Percentiles rank a stretch among this genome's conserved stretches.
Conservation (phyloP, 768 basidiomycete genomes). For the Hydnomerulius pinastri region DNA sequence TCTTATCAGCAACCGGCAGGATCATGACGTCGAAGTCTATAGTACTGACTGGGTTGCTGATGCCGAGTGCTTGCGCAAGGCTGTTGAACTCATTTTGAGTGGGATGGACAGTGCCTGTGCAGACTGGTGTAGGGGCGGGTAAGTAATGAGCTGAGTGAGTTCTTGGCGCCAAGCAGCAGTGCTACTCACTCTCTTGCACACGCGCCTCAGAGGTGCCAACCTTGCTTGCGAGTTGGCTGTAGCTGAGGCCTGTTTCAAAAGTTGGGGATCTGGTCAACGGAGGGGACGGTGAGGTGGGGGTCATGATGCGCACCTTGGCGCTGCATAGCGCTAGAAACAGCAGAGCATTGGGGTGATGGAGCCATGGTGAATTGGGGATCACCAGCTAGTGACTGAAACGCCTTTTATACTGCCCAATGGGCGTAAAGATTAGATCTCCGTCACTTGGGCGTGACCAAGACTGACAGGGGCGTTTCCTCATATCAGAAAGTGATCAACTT, state of each 20-base stretch:
- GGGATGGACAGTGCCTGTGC: conserved; percentile 44
- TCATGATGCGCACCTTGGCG: conserved; percentile 42
- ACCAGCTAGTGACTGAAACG: neutral
- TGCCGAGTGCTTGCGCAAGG: conserved; percentile 45
- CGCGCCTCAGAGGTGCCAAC: conserved; percentile 46
- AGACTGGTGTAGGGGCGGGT: conserved; percentile 39
- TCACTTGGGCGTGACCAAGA: neutral
- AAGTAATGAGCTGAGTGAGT: neutral
- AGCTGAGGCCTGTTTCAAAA: conserved; percentile 45
- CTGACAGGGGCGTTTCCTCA: neutral
- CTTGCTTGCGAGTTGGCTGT: conserved; percentile 48
- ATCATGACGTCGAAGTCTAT: neutral
- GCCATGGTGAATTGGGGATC: conserved; percentile 37
- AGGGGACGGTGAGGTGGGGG: neutral
- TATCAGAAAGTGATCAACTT: no score
- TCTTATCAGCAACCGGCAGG: neutral
- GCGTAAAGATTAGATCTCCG: no score
- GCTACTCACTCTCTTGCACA: conserved; percentile 53
- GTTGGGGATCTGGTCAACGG: no score
- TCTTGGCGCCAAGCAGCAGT: neutral
- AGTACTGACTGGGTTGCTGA: conserved; percentile 36
- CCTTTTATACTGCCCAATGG: no score
- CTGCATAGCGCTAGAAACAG: conserved; percentile 53
- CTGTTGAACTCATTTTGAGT: conserved; percentile 50
- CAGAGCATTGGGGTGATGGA: conserved; percentile 57